Base-by-base conservation (phyloP, 345 rosid genomes). In the Populus nigra region DNA sequence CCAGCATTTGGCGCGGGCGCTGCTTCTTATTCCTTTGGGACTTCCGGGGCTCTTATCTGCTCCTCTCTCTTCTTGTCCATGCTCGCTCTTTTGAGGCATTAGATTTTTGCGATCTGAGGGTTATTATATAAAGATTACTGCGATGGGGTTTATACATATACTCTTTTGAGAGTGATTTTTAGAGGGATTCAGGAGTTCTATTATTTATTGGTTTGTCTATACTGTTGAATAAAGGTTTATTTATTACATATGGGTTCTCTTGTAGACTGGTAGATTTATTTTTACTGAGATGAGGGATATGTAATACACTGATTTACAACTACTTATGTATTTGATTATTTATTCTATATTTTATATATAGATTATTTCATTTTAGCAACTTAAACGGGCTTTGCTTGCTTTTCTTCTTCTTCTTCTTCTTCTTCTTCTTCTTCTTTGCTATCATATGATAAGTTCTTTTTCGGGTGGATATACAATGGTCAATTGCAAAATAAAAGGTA, bases 1-100 rank as follows among this genome's bases (percentile, higher is more conserved):
- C 79, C 79, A 15, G 59, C 53, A 35, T 6, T 76, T 68, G 79
- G 69, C 38, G 27, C 17, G 27, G 74, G 79, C 38, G 79, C 59
- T 38, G 38, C 79, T 12, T 10, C 63, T 5, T 39, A 18, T 29
- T 75, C 68, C 38, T 5, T 41, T 20, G 78, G 71, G 0, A 43
- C 47, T 2, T 74, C 77, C 22, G 59, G 25, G 5, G 62, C 77
- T 63, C 15, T 45, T 3, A 45, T 74, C 39, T 65, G 59, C 71
- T 65, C 70, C 3, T 74, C 77, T 20, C 27, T 74, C 16, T 29
- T 74, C 59, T 65, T 65, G 29, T 74, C 71, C 20, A 1, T 72
- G 27, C 38, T 72, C 11, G 7, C 29, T 59, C 65, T 59, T 23
- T 23, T 23, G 65, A 59, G 65, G 16, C 29, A 59, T 25, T 59